Evolutionary conservation across 1,284 basidiomycete species (phyloP).

Genomic region (Singerocomus inundabilis): DNA sequence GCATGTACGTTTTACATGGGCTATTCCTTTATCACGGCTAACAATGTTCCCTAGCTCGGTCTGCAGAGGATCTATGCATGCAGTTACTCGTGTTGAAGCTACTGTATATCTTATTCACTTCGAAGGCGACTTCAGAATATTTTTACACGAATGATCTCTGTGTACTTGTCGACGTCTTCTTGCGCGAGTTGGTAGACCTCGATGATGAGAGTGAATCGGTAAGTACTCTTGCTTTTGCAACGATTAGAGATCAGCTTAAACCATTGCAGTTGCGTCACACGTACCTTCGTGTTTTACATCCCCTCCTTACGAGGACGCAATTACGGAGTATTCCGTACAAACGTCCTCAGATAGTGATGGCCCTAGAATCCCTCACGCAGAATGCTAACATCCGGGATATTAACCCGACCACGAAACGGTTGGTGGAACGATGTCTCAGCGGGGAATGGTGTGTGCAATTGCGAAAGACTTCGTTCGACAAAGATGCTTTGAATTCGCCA

Average conservation of each 20-base stretch:
- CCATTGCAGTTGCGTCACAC: constrained; percentile 83
- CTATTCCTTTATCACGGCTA: not conserved
- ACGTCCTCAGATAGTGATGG: constrained; percentile 81
- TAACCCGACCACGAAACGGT: constrained; percentile 81
- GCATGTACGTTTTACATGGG: constrained; percentile 58
- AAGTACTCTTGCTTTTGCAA: constrained; percentile 32
- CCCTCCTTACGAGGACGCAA: constrained; percentile 93
- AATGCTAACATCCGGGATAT: constrained; percentile 80
- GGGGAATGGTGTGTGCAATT: constrained; percentile 85
- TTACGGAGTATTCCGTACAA: constrained; percentile 87
- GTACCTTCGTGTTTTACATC: constrained; percentile 94
- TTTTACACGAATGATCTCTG: constrained; percentile 98
- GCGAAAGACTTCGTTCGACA: constrained; percentile 38
- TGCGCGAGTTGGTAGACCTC: constrained; percentile 87
- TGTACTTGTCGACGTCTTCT: constrained; percentile 95
- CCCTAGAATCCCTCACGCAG: constrained; percentile 77
- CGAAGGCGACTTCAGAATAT: constrained; percentile 89
- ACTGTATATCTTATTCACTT: constrained; percentile 93
- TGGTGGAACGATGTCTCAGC: constrained; percentile 89
- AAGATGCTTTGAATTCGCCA: constrained; percentile 30
- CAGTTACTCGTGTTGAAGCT: constrained; percentile 94
- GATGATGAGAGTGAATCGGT: constrained; percentile 94
- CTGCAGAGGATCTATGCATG: constrained; percentile 90
- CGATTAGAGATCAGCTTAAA: not conserved
- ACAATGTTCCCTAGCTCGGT: constrained; percentile 54